These are phyloP conservation scores for Beauveria asiatica DNA, from an alignment of 2,329 filamentous ascomycete genomes.

Conservation along the genomic window DNA sequence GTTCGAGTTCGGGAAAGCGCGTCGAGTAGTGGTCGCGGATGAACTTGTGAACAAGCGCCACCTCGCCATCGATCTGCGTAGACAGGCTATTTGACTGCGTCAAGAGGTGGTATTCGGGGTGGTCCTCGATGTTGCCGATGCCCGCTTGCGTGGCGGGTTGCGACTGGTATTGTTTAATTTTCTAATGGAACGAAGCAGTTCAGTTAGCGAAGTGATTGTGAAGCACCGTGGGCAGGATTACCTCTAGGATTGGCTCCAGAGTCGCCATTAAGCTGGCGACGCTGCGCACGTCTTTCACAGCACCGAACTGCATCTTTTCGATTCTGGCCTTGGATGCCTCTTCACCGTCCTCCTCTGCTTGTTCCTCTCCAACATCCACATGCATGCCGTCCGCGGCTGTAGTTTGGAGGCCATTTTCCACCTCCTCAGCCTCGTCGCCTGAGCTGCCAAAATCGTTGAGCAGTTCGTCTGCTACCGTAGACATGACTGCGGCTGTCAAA, in stretches of 20 bases:
- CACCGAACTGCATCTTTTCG: conserved; percentile 71
- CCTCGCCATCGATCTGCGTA: conserved; percentile 86
- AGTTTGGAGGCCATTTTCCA: conserved; percentile 39
- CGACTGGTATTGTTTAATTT: conserved; percentile 69
- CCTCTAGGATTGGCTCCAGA: conserved; percentile 72
- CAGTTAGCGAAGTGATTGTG: conserved; percentile 46
- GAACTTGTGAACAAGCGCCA: conserved; percentile 90
- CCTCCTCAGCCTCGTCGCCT: conserved; percentile 64
- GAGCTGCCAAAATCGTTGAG: conserved; percentile 62
- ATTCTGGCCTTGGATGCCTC: conserved; percentile 69
- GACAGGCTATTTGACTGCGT: conserved; percentile 85
- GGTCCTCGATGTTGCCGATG: conserved; percentile 80
- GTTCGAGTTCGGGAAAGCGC: conserved; percentile 87
- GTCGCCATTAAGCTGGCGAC: conserved; percentile 76
- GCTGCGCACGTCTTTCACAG: conserved; percentile 68
- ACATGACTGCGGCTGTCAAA: conserved; percentile 46
- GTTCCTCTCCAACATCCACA: conserved; percentile 39
- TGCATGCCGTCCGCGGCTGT: conserved; percentile 41
- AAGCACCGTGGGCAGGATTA: conserved; percentile 50
- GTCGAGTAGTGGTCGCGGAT: conserved; percentile 92
- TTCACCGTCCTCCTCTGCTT: conserved; percentile 49
- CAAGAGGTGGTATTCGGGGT: conserved; percentile 81
- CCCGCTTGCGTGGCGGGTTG: conserved; percentile 57
- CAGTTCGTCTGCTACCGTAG: conserved; percentile 85
- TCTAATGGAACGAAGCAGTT: conserved; percentile 39